Base-by-base conservation (phyloP, 441 rosid genomes). In the Aquilaria agallochum region DNA sequence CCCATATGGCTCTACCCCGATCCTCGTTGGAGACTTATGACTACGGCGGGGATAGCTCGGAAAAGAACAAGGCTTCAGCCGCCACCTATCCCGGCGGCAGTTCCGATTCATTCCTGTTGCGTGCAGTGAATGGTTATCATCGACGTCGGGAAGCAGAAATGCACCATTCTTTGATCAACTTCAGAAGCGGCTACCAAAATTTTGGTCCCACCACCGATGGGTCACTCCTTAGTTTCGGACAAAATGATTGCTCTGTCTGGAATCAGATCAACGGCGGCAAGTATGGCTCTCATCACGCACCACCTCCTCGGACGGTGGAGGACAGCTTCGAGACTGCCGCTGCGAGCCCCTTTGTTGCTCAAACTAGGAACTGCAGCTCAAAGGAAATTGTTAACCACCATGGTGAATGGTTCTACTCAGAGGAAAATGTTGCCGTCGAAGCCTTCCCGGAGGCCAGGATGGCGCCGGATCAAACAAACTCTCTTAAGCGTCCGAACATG, bases 141-240 rank as follows among this genome's bases (percentile, higher is more conserved):
- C 20, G 20, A 20, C 20, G 20, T 20, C 20, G 20, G 20, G 61
- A 71, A 11, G 55, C 76, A 46, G 76, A 82, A 57, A 85, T 74
- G 64, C 73, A 55, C 65, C 74, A 80, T 58, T 83, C 94, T 67
- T 64, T 87, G 76, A 81, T 91, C 72, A 75, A 83, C 64, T 88
- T 91, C 81, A 70, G 72, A 50, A 58, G 61, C 4, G 79, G 75
- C 50, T 60, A 58, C 15, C 60, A 66, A 34, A 36, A 45, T 42
- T 59, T 76, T 58, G 15, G 67, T 55, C 73, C 69, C 20, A 69
- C 14, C 30, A 62, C 62, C 46, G 69, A 75, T 60, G 85, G 83
- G 64, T 80, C 97, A 55, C 70, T 87, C 72, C 90, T 85, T 44
- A 92, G 86, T 81, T 92, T 89, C 33, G 81, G 79, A 65, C 84